Base-by-base conservation (phyloP, 1,284 basidiomycete species). In the Phylloporus sp. region DNA sequence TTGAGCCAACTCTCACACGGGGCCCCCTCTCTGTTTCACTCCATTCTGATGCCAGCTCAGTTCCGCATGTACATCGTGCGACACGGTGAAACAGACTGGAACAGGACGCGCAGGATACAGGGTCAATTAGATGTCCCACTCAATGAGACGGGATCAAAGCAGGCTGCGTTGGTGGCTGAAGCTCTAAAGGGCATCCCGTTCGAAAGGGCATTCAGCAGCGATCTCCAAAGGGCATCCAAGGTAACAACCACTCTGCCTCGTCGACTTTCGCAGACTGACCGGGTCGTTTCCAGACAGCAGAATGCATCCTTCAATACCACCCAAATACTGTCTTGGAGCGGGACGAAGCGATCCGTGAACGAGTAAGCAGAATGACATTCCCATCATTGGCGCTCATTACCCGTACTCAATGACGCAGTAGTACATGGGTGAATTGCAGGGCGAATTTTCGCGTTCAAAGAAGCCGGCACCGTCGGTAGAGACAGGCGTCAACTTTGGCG, bases 11-110 rank as follows among this genome's bases (percentile, higher is more conserved):
- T 58, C 66, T 62, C 67, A 63, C 66, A 23, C 66, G 6, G n/a
- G n/a, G n/a, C 53, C 39, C 10, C 29, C 19, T n/a, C 71, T 57
- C 52, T 37, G 25, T 52, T 20, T n/a, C 39, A 39, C 29, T 55
- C 32, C 37, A 23, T 64, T 63, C 32, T 66, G 47, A 77, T 77
- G 75, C 66, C 69, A 41, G 63, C 78, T 61, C 66, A 70, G 59
- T 79, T 83, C 45, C 82, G 82, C 56, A 74, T 94, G 52, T 92
- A 89, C 75, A 81, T 94, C 68, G 85, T 93, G 57, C 87, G 92
- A 58, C 92, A 94, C 73, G 92, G 91, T 43, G 91, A 94, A 81
- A 94, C 92, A 39, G 84, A 88, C 60, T 88, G 86, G 74, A 94
- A 93, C 76, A 80, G 82, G 64, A 77, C 80, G 15, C 82, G 82